phyloP scores from a whole-genome alignment of 2,329 filamentous ascomycete genomes.

The Sclerotinia glacialis region DNA sequence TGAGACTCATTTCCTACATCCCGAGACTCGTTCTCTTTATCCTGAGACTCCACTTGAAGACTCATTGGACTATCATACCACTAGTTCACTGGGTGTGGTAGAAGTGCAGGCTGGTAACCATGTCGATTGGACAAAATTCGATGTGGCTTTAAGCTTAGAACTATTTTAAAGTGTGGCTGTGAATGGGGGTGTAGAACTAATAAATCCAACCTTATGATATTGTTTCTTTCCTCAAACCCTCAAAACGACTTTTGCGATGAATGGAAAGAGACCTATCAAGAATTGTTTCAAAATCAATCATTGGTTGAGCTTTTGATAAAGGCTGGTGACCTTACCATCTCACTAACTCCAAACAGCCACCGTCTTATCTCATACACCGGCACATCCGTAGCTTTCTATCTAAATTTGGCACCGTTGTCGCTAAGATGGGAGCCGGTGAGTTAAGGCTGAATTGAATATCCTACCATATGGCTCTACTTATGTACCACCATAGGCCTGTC shows the following conservation, averaged over 20 bases:
- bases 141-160: conserved; percentile 11
- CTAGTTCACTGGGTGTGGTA: background rate
- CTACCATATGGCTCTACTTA: background rate
- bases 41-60: conserved; percentile 18
- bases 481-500: background rate
- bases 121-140: background rate
- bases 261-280: background rate
- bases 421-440: background rate
- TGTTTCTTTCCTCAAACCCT: background rate
- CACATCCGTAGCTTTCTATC: background rate
- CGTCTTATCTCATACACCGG: background rate
- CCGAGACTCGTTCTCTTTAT: conserved; percentile 7
- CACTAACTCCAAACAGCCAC: background rate
- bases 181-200: background rate
- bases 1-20: background rate
- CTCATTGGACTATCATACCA: conserved; percentile 11
- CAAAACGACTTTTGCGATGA: background rate
- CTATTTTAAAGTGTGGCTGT: conserved; percentile 17
- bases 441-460: background rate
- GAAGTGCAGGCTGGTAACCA: background rate
- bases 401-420: background rate
- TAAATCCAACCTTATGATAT: background rate
- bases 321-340: background rate
- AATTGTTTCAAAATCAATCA: background rate
- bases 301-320: background rate